These are phyloP conservation scores for Ogataea siamensis DNA, from an alignment of 805 yeast species.

Conservation along the genomic window DNA sequence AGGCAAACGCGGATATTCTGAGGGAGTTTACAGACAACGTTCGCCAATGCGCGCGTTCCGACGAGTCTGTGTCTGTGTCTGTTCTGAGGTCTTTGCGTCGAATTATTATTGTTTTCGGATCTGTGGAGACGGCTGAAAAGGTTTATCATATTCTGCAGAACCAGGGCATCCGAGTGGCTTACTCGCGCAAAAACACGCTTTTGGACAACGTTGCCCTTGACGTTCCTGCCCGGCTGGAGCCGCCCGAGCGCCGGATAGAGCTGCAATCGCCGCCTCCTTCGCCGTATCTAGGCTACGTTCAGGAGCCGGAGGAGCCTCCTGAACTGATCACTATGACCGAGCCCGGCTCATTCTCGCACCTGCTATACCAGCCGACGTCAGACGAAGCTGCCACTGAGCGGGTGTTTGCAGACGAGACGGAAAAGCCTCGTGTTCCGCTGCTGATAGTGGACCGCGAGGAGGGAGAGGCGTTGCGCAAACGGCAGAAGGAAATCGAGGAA, in stretches of 20 bases:
- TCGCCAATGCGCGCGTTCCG: no score
- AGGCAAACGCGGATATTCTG: conserved; percentile 19
- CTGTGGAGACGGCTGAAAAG: conserved; percentile 14
- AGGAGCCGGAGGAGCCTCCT: conserved; percentile 35
- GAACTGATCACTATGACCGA: conserved; percentile 31
- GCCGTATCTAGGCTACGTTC: conserved; percentile 34
- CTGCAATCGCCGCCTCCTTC: conserved; percentile 38
- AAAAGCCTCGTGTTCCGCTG: conserved; percentile 25
- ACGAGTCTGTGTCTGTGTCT: conserved; percentile 20
- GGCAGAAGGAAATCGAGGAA: conserved; percentile 9
- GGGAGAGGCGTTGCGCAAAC: conserved; percentile 25
- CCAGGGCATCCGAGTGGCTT: conserved; percentile 24
- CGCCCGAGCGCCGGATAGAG: conserved; percentile 31
- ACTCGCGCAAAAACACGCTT: conserved; percentile 24
- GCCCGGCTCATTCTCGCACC: conserved; percentile 31
- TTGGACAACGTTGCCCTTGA: no score
- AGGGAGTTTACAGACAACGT: conserved; percentile 12
- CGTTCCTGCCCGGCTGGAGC: conserved; percentile 13
- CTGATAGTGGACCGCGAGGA: conserved; percentile 30
- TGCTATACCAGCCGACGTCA: conserved; percentile 28
- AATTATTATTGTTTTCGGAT: conserved; percentile 28
- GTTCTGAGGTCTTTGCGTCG: conserved; percentile 29
- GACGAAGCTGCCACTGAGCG: conserved; percentile 20
- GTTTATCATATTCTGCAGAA: conserved; percentile 17
- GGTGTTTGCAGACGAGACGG: conserved; percentile 16